phyloP scores from a whole-genome alignment of 345 rosid genomes.

The Euphorbia lathyris region DNA sequence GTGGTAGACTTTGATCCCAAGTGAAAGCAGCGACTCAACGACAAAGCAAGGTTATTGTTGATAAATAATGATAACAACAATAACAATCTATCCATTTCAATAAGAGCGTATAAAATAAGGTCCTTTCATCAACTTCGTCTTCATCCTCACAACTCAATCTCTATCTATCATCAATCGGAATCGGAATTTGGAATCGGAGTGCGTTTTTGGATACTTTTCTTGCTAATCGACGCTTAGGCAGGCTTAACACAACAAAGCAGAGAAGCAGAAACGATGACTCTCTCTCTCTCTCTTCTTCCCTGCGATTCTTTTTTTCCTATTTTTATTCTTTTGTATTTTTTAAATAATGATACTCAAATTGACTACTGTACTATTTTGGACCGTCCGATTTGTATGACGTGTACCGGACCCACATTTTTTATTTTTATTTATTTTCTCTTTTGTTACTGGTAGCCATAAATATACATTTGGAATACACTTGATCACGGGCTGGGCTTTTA shows the following conservation, averaged over 20 bases:
- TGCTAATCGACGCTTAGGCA: background rate
- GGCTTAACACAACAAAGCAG: too few species aligned
- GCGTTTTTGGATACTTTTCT: constrained; percentile 11
- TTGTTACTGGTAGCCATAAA: too few species aligned
- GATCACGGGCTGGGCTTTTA: too few species aligned
- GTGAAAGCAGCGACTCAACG: constrained; percentile 48
- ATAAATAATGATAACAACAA: constrained; percentile 4
- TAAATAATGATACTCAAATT: background rate
- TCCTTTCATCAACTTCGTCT: constrained; percentile 10
- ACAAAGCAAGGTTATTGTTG: constrained; percentile 18
- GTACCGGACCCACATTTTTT: background rate
- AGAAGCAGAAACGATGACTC: background rate
- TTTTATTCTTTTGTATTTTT: background rate
- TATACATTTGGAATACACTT: background rate
- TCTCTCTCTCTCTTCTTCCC: constrained; percentile 1
- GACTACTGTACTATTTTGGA: background rate
- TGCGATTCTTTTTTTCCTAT: background rate
- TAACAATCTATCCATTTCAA: constrained; percentile 31
- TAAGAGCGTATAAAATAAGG: background rate
- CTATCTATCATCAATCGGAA: background rate
- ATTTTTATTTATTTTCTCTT: too few species aligned
- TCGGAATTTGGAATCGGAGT: background rate
- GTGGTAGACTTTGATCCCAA: constrained; percentile 41
- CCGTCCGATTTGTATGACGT: background rate
- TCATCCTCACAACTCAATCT: background rate